These are phyloP conservation scores for Diaporthe sp. DNA, from an alignment of 2,329 filamentous ascomycete species.

Conservation along the genomic window DNA sequence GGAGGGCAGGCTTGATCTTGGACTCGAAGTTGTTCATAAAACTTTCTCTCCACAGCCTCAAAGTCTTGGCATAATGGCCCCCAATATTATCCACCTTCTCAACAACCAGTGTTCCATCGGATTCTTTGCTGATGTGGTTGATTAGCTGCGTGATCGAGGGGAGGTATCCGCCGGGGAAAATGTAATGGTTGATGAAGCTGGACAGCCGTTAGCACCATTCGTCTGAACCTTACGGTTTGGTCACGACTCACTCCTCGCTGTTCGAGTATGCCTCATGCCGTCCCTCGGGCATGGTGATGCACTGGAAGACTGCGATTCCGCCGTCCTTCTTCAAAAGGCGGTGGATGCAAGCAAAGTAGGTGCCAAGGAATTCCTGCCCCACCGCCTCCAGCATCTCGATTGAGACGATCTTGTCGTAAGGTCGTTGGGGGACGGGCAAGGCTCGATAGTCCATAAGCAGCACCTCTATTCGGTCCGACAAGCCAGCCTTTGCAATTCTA, in stretches of 20 bases:
- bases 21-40: constrained; percentile 72
- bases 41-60: constrained; percentile 74
- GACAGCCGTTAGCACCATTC: constrained; percentile 20
- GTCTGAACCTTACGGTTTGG: constrained; percentile 2
- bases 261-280: constrained; percentile 74
- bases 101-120: constrained; percentile 70
- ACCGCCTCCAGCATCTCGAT: constrained; percentile 85
- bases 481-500: constrained; percentile 70
- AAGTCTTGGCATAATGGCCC: constrained; percentile 76
- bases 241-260: constrained; percentile 65
- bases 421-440: constrained; percentile 61
- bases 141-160: constrained; percentile 67
- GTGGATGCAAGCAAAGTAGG: constrained; percentile 75
- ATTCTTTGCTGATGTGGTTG: constrained; percentile 69
- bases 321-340: constrained; percentile 72
- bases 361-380: constrained; percentile 72
- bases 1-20: constrained; percentile 69
- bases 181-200: constrained; percentile 79
- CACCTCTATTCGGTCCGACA: constrained; percentile 71
- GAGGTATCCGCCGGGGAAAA: constrained; percentile 82
- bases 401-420: constrained; percentile 78
- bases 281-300: constrained; percentile 80
- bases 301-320: constrained; percentile 78
- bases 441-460: constrained; percentile 76
- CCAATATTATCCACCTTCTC: constrained; percentile 79